Evolutionary conservation across 2,329 filamentous ascomycete species (phyloP), one percentile per base, ranked within the genome.

Genomic region (Alternaria infectoria): DNA sequence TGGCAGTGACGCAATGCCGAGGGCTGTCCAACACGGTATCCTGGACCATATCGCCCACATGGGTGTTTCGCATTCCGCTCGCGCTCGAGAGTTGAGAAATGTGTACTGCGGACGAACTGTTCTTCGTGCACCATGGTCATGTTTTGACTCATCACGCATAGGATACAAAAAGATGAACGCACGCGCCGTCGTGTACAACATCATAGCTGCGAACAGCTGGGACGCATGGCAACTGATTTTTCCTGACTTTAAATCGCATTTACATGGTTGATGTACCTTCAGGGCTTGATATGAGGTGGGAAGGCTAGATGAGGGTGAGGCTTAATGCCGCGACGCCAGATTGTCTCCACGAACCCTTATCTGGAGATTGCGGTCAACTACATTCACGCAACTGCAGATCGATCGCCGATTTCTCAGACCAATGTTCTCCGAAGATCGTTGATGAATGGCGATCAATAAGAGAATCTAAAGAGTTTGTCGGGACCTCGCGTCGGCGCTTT

Each of bases 1-100:
- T 61, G 30, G 25, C 19, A 21, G 59, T 61, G 59, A 61, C 59
- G 59, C 59, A 57, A 61, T 61, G 32, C 52, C 58, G 30, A 28
- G 17, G 28, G 25, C 44, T 30, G 30, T 61, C 51, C 44, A 57
- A 50, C 45, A 61, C 36, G 30, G 58, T 57, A 61, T 61, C 32
- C 52, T 55, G 15, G 30, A 32, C 45, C 17, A 7, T 36, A 32
- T 36, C 30, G 9, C 13, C 49, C 23, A 40, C 49, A 52, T 52
- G 13, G 12, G 28, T 3, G 49, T 51, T 36, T 51, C 49, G 17
- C 49, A 19, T 51, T 51, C 28, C 49, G 49, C 49, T 23, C 32
- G 21, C 30, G 10, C 17, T 51, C 28, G 7, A n/a, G 15, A 19
- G 30, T 19, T 15, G 17, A 12, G 17, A 36, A 15, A 10, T 7